phyloP scores from a whole-genome alignment of 2,329 filamentous ascomycete genomes.

The Metarhizium album region DNA sequence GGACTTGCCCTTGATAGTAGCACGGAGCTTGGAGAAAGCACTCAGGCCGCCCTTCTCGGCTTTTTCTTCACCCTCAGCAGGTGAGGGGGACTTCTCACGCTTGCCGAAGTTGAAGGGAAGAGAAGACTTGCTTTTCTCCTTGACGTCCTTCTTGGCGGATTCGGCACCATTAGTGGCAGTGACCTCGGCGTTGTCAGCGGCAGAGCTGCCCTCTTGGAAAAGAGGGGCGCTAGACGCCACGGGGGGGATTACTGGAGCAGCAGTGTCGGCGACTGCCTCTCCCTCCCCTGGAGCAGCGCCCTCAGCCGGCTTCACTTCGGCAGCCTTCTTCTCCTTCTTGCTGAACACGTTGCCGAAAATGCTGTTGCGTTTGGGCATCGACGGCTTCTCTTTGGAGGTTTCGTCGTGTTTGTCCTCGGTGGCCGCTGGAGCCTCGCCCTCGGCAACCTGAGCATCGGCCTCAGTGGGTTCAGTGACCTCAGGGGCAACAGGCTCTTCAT shows the following conservation, averaged over 20 bases:
- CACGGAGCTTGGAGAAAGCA: slow-evolving; percentile 50
- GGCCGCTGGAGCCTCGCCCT: slow-evolving; percentile 18
- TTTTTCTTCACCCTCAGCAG: slow-evolving; percentile 49
- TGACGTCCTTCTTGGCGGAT: slow-evolving; percentile 50
- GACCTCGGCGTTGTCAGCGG: slow-evolving; percentile 36
- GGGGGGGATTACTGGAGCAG: slow-evolving; percentile 47
- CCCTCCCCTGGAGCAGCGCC: slow-evolving; percentile 31
- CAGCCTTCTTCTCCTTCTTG: slow-evolving; percentile 50
- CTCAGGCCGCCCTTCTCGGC: slow-evolving; percentile 16
- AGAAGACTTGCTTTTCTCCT: slow-evolving; percentile 79
- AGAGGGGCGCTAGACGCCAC: slow-evolving; percentile 47
- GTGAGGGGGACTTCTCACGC: slow-evolving; percentile 54
- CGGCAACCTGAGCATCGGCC: slow-evolving; percentile 20
- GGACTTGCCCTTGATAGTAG: slow-evolving; percentile 41
- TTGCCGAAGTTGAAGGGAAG: slow-evolving; percentile 64
- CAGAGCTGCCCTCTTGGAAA: slow-evolving; percentile 44
- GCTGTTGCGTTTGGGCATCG: slow-evolving; percentile 44
- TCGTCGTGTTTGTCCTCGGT: slow-evolving; percentile 30
- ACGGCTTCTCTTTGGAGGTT: slow-evolving; percentile 37
- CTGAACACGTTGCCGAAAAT: slow-evolving; percentile 42
- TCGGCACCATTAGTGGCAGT: slow-evolving; percentile 35
- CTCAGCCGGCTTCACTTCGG: slow-evolving; percentile 34
- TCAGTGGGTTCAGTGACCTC: slow-evolving; percentile 24
- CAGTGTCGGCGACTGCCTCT: slow-evolving; percentile 34
- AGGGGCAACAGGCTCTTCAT: slow-evolving; percentile 22